These are phyloP conservation scores for Posidonia australis DNA, from an alignment of 106 monocot genomes.

Conservation along the genomic window DNA sequence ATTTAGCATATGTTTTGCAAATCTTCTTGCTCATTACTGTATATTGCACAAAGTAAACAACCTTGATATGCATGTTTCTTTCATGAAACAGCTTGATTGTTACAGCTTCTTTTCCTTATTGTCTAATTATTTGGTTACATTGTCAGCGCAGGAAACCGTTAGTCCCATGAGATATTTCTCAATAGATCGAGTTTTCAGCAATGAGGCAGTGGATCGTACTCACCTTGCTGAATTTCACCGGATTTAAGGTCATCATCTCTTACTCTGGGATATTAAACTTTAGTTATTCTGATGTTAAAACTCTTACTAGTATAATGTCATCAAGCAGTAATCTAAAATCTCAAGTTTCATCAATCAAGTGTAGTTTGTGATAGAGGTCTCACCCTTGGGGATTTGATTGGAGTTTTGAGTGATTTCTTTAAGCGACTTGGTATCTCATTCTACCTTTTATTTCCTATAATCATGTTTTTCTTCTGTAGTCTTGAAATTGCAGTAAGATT, in stretches of 20 bases:
- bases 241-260: slow-evolving; percentile 58
- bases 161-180: slow-evolving; percentile 83
- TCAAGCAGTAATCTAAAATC: not conserved
- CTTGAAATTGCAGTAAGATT: too few relatives aligned
- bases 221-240: slow-evolving; percentile 98
- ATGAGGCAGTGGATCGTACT: slow-evolving; percentile 95
- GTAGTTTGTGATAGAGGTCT: slow-evolving; percentile 86
- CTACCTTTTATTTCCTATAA: too few relatives aligned
- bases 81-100: too few relatives aligned
- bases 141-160: slow-evolving; percentile 46
- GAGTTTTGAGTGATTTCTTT: slow-evolving; percentile 91
- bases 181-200: slow-evolving; percentile 94
- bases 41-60: too few relatives aligned
- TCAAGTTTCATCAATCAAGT: slow-evolving; percentile 25
- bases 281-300: too few relatives aligned
- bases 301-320: not conserved
- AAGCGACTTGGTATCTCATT: slow-evolving; percentile 87
- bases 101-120: too few relatives aligned
- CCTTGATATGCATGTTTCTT: too few relatives aligned
- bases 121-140: not conserved
- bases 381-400: slow-evolving; percentile 85
- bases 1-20: too few relatives aligned
- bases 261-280: too few relatives aligned
- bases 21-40: too few relatives aligned
- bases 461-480: slow-evolving; percentile 2